Evolutionary conservation across 106 monocot genomes (phyloP).

Genomic region (Amphibolis antarctica): DNA sequence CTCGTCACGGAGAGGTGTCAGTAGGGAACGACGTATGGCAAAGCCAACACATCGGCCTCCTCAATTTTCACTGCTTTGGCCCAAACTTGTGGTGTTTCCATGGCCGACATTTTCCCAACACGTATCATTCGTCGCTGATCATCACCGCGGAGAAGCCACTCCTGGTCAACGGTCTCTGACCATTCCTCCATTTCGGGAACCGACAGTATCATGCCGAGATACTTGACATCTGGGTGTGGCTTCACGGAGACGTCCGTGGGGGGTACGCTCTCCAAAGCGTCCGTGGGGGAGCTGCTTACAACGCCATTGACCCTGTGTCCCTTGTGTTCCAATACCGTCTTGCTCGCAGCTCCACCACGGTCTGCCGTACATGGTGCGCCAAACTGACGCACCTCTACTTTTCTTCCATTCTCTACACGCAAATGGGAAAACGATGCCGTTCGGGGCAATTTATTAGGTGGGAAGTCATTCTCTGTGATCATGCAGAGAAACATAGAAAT

Average conservation of each 20-base stretch:
- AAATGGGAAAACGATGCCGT: constrained; percentile 12
- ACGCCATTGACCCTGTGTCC: constrained; percentile 17
- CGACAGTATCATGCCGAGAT: not conserved
- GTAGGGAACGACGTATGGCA: constrained; percentile 75
- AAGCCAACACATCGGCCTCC: constrained; percentile 36
- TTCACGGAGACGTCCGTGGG: not conserved
- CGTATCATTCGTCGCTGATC: not conserved
- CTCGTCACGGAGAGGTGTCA: too few relatives aligned
- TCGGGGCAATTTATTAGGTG: constrained; percentile 39
- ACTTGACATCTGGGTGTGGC: constrained; percentile 3
- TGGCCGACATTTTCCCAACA: constrained; percentile 1
- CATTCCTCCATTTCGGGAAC: constrained; percentile 8
- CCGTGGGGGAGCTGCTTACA: not conserved
- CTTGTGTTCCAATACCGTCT: constrained; percentile 10
- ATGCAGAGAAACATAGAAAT: not conserved
- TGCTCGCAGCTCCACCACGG: constrained; percentile 15
- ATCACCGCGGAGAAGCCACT: constrained; percentile 2
- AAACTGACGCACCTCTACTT: constrained; percentile 5
- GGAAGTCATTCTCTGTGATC: constrained; percentile 34
- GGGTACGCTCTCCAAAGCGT: not conserved
- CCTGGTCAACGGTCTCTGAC: constrained; percentile 7
- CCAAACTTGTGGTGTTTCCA: constrained; percentile 43
- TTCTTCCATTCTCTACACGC: constrained; percentile 29
- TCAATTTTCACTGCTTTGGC: constrained; percentile 35
- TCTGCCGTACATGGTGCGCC: constrained; percentile 5